Evolutionary conservation across 2,329 filamentous ascomycete genomes (phyloP).

Genomic region (Neofusicoccum cordaticola): DNA sequence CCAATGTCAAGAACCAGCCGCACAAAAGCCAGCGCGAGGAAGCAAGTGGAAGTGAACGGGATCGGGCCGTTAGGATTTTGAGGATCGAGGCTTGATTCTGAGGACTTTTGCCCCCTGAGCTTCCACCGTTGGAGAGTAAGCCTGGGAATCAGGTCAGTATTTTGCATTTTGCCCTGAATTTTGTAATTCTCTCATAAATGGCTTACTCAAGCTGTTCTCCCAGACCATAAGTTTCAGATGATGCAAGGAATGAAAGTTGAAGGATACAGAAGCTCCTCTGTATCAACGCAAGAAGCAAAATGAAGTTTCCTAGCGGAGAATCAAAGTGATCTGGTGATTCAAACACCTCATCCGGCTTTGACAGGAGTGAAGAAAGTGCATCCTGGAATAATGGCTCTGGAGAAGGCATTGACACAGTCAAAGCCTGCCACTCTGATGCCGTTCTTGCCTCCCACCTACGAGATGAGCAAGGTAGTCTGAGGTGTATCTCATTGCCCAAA

Average conservation of each 20-base stretch:
- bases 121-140: constrained; percentile 35
- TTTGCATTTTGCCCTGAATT: too few species aligned
- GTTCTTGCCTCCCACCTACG: constrained; percentile 28
- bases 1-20: constrained; percentile 48
- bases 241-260: constrained; percentile 27
- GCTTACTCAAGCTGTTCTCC: constrained; percentile 25
- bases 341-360: constrained; percentile 21
- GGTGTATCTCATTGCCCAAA: constrained; percentile 29
- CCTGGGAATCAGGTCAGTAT: not conserved
- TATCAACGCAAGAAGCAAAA: constrained; percentile 30
- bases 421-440: constrained; percentile 26
- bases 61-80: too few species aligned
- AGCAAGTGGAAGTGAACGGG: constrained; percentile 42
- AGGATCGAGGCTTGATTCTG: constrained; percentile 34
- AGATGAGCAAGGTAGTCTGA: constrained; percentile 29
- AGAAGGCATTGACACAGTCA: constrained; percentile 22
- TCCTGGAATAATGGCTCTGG: constrained; percentile 30
- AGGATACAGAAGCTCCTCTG: constrained; percentile 30
- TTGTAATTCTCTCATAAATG: not conserved
- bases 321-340: constrained; percentile 25
- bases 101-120: constrained; percentile 33
- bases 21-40: constrained; percentile 48
- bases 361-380: constrained; percentile 27
- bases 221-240: constrained; percentile 23
- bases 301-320: constrained; percentile 31